Base-by-base conservation (phyloP, 345 rosid genomes). In the Durio zibethinus region DNA sequence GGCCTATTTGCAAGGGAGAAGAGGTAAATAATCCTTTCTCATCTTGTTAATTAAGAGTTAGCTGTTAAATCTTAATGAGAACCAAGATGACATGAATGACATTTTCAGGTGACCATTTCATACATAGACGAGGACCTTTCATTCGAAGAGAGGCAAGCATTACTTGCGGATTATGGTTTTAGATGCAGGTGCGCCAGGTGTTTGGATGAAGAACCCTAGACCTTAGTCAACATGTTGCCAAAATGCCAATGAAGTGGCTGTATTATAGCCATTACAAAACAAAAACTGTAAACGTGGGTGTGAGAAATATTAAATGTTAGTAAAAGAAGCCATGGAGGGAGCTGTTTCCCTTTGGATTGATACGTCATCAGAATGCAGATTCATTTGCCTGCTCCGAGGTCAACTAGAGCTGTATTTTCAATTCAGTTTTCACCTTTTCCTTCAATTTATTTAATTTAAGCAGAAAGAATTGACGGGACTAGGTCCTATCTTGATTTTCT, bases 121-220 rank as follows among this genome's bases (percentile, higher is more conserved):
- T 95, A 92, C 82, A 87, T 93, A 77, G 96, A 93, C 12, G 97
- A 93, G 83, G 93, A 90, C 73, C 90, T 90, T 77, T 84, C 94
- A 0, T 84, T 84, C 65, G 80, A 86, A 73, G 97, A 88, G 84
- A 88, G 98, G 83, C 91, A 82, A 61, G 84, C 90, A 68, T 56
- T 80, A 57, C 91, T 90, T 52, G 94, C 90, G 5, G 99, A 93
- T 75, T 95, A 95, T 57, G 98, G 98, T 69, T 93, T 95, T 82
- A 67, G 20, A 40, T 95, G 99, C 87, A 83, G 80, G n/a, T 92
- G 98, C 72, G 16, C 81, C 4, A 91, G 81, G 79, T 96, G 99
- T 83, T 77, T 83, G 40, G 80, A 89, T 71, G 90, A 92, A 76
- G 82, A 71, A 25, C 73, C 82, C 5, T 40, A 27, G 59, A 35